Evolutionary conservation across 106 monocot genomes (phyloP).

Genomic region (Dioscorea zingiberensis): DNA sequence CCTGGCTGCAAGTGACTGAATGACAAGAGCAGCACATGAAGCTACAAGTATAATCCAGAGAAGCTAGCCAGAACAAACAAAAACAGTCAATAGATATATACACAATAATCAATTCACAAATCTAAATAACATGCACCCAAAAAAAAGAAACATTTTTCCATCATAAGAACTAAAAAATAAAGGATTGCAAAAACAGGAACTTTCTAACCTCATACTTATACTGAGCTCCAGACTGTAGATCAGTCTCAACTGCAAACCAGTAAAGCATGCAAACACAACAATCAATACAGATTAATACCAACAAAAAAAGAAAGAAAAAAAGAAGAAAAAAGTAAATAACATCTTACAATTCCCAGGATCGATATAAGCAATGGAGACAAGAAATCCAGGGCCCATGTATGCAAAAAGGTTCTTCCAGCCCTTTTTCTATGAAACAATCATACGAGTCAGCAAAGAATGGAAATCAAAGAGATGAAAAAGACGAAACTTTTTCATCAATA

Average conservation of each 20-base stretch:
- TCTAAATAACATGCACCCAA: not conserved
- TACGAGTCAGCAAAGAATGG: not conserved
- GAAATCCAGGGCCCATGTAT: constrained; percentile 87
- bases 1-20: constrained; percentile 86
- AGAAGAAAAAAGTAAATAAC: not conserved
- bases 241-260: constrained; percentile 99
- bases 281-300: not conserved
- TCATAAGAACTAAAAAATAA: not conserved
- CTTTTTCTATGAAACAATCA: constrained; percentile 28
- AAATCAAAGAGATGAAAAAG: not conserved
- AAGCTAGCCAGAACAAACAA: constrained; percentile 28
- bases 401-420: constrained; percentile 94
- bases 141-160: not conserved
- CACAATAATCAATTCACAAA: not conserved
- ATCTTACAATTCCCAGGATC: constrained; percentile 95
- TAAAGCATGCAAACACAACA: constrained; percentile 25
- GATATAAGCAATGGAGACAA: constrained; percentile 92
- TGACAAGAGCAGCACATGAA: constrained; percentile 79
- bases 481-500: not conserved
- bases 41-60: constrained; percentile 93
- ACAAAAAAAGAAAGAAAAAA: not conserved
- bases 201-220: constrained; percentile 70
- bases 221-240: constrained; percentile 82
- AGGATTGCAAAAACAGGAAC: too few relatives aligned
- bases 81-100: not conserved